Conservation (phyloP, 2,329 filamentous ascomycete species). For the Chaetomium olivaceum region DNA sequence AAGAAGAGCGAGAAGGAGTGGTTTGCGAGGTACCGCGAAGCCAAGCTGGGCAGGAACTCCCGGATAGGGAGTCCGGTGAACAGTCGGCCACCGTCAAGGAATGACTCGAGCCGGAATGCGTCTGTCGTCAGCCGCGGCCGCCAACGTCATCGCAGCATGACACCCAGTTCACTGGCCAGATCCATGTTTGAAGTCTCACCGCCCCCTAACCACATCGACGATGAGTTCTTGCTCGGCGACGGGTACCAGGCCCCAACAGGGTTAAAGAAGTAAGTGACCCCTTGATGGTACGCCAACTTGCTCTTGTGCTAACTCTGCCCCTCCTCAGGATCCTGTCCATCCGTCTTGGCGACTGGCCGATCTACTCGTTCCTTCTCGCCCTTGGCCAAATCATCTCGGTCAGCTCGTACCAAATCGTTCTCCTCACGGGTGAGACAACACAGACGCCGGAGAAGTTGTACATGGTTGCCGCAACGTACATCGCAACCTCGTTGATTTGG, state of each 20-base stretch:
- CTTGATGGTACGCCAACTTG: background rate
- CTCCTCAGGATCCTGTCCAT: constrained; percentile 44
- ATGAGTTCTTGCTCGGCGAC: constrained; percentile 35
- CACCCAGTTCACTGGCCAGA: constrained; percentile 30
- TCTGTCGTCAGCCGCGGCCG: constrained; percentile 33
- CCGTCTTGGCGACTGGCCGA: constrained; percentile 63
- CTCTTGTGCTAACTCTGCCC: background rate
- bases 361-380: constrained; percentile 62
- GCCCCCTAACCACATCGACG: constrained; percentile 38
- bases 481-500: constrained; percentile 60
- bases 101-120: constrained; percentile 26
- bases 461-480: constrained; percentile 60
- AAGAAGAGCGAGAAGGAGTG: constrained; percentile 67
- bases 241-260: constrained; percentile 60
- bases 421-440: constrained; percentile 64
- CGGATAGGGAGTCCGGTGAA: constrained; percentile 28
- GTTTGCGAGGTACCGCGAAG: constrained; percentile 60
- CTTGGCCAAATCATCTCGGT: constrained; percentile 64
- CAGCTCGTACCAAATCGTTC: constrained; percentile 67
- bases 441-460: constrained; percentile 61
- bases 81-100: constrained; percentile 30
- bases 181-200: constrained; percentile 37
- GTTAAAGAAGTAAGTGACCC: constrained; percentile 47
- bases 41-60: constrained; percentile 54
- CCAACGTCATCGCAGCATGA: constrained; percentile 32